phyloP scores from a whole-genome alignment of 768 basidiomycete species.

The Agaricus subrufescens region DNA sequence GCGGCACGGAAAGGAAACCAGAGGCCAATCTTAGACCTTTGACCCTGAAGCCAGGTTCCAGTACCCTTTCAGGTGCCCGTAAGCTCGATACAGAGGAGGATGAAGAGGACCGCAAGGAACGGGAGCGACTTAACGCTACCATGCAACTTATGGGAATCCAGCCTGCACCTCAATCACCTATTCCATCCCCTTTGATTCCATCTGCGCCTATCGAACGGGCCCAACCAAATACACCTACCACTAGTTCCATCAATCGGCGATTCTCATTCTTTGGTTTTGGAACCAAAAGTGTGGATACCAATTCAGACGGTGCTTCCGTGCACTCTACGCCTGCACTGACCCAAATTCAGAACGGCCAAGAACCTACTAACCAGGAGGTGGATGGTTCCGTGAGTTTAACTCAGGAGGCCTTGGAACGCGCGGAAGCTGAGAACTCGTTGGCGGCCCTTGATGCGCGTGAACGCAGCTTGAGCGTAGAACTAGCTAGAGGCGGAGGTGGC shows the following conservation, averaged over 20 bases:
- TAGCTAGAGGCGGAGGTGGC: conserved; percentile 66
- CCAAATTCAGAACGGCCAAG: conserved; percentile 16
- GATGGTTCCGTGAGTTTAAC: conserved; percentile 47
- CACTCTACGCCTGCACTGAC: conserved; percentile 36
- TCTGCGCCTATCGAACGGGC: conserved; percentile 20
- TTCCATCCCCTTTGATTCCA: conserved; percentile 25
- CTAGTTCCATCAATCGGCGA: conserved; percentile 36
- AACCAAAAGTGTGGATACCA: conserved; percentile 25
- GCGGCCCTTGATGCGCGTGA: conserved; percentile 81
- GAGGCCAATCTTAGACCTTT: conserved; percentile 62
- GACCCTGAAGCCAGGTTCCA: conserved; percentile 64
- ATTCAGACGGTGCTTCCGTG: conserved; percentile 45
- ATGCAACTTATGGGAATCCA: conserved; percentile 95
- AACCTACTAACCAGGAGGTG: conserved; percentile 26
- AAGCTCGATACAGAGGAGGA: conserved; percentile 88
- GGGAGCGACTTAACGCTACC: conserved; percentile 83
- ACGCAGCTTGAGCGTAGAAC: conserved; percentile 62
- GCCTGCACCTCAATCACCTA: conserved; percentile 43
- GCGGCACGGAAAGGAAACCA: conserved; percentile 52
- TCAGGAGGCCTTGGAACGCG: conserved; percentile 72
- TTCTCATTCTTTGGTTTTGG: conserved; percentile 71
- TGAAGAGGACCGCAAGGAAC: conserved; percentile 84
- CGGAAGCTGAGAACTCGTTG: conserved; percentile 71
- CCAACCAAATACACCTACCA: conserved; percentile 20
- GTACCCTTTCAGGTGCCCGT: conserved; percentile 54